These are phyloP conservation scores for Paulownia fortunei DNA, from an alignment of 257 asterid genomes.

Conservation along the genomic window DNA sequence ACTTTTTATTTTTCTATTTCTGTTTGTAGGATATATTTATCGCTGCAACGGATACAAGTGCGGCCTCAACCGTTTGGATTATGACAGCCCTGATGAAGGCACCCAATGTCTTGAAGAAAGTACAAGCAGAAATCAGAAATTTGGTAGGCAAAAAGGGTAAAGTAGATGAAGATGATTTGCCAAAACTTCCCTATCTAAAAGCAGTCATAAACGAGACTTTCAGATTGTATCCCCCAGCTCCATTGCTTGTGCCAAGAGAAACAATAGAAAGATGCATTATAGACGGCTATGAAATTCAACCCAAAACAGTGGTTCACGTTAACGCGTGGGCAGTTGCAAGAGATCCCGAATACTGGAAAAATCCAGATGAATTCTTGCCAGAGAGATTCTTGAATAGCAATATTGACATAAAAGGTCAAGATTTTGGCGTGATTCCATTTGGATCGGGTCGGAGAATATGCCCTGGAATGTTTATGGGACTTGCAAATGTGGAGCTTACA, in stretches of 20 bases:
- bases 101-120: conserved; percentile 11
- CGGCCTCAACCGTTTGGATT: conserved; percentile 23
- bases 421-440: conserved; percentile 33
- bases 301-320: conserved; percentile 24
- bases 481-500: conserved; percentile 25
- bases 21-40: conserved; percentile 21
- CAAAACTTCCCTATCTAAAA: conserved; percentile 29
- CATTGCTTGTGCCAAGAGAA: conserved; percentile 29
- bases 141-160: background rate
- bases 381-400: conserved; percentile 28
- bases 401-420: conserved; percentile 28
- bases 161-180: conserved; percentile 31
- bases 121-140: conserved; percentile 21
- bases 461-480: conserved; percentile 32
- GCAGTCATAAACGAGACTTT: conserved; percentile 25
- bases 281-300: conserved; percentile 25
- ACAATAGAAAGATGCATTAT: conserved; percentile 17
- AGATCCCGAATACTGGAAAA: conserved; percentile 37
- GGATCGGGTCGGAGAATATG: conserved; percentile 41
- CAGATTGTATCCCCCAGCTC: conserved; percentile 31
- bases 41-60: conserved; percentile 22
- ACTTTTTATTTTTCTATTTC: too few species aligned
- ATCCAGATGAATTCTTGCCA: conserved; percentile 29
- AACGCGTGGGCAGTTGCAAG: conserved; percentile 34
- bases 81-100: conserved; percentile 31